These are phyloP conservation scores for Verticillium dahliae DNA, from an alignment of 2,329 filamentous ascomycete species.

Conservation along the genomic window DNA sequence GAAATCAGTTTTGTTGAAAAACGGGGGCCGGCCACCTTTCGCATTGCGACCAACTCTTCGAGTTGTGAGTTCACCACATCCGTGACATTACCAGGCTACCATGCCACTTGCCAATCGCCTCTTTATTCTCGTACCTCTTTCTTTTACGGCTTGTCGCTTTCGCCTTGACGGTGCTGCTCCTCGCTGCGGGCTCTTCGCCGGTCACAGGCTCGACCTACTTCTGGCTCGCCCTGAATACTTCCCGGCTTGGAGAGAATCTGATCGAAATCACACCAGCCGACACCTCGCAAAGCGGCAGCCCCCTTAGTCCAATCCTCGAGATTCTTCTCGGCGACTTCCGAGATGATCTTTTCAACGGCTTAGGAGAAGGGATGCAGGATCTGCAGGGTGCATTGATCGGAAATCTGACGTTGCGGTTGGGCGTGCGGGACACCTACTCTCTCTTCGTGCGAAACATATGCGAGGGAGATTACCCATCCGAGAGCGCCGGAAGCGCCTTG, in stretches of 20 bases:
- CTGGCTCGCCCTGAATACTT: conserved; percentile 13
- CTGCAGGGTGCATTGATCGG: conserved; percentile 14
- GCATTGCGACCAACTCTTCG: neutral
- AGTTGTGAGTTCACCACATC: neutral
- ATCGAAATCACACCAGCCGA: conserved; percentile 6
- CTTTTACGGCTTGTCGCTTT: conserved; percentile 12
- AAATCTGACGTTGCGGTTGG: conserved; percentile 12
- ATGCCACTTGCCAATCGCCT: neutral
- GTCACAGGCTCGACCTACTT: conserved; percentile 4
- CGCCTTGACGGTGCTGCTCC: conserved; percentile 26
- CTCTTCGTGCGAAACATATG: conserved; percentile 15
- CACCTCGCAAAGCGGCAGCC: conserved; percentile 4
- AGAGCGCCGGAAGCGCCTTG: conserved; percentile 7
- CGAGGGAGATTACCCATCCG: conserved; percentile 12
- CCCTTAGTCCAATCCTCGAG: neutral
- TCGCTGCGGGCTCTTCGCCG: conserved; percentile 6
- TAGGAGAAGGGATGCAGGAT: conserved; percentile 13
- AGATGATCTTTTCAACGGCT: conserved; percentile 7
- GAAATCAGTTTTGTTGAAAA: neutral
- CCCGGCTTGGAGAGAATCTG: conserved; percentile 10
- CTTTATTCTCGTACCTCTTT: conserved; percentile 6
- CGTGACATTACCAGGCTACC: neutral
- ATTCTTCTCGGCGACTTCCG: conserved; percentile 6
- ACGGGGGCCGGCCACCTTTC: neutral
- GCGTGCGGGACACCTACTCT: conserved; percentile 14